Base-by-base conservation (phyloP, 179 eudicot species). In the Nepenthes alata region DNA sequence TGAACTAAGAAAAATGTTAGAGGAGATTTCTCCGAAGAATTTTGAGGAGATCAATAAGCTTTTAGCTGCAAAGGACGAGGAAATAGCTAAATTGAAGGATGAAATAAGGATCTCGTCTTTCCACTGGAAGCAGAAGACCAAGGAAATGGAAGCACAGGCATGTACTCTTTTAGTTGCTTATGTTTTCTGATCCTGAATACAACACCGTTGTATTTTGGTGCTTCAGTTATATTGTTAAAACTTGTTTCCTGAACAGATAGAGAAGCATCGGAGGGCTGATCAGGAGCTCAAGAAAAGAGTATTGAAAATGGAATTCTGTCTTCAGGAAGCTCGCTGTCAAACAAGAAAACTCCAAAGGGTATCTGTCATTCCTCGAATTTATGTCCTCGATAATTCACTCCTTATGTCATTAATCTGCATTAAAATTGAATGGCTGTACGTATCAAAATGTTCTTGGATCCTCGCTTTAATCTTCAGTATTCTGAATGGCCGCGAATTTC, bases 291-390 rank as follows among this genome's bases (percentile, higher is more conserved):
- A 90, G 74, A 94, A 87, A 77, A 89, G 85, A 70, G 89, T 94
- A 37, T 53, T 94, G 62, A 94, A 87, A 80, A 70, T 94, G 80
- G 99, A 94, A 63, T 90, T 94, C 73, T 87, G 96, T 71, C 89
- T 94, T 53, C 96, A 94, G 67, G 99, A 94, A 72, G 87, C 99
- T 80, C 96, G 99, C 37, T 71, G 89, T 53, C 99, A 94, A 72
- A 87, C 89, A 47, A 75, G 99, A 68, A 94, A 94, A 77, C 95
- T 94, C 68, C 94, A 82, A 70, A 78, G 97, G 86, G 99, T 94
- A 81, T 14, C 15, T 35, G 0, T 16, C 61, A 6, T 57, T 59
- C 15, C 39, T 51, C 7, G 38, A 48, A 35, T 7, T 41, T 41
- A 41, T 4, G 8, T 41, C 45, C 8, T 25, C 25, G 25, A 25